Evolutionary conservation across 306 rosid genomes (phyloP).

Genomic region (Sphenostylis stenocarpa): DNA sequence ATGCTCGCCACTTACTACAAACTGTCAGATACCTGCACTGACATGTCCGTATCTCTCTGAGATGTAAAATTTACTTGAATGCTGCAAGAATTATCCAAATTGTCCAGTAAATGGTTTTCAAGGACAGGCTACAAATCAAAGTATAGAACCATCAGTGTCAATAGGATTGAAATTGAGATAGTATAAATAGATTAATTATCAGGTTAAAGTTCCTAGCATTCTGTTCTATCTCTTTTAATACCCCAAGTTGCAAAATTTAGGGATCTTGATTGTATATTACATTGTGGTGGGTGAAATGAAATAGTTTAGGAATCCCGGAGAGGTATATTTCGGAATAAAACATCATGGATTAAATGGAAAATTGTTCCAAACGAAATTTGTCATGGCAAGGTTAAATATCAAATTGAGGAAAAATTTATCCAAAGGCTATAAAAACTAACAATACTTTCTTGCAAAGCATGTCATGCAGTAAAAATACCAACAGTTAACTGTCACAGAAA

Average conservation of each 20-base stretch:
- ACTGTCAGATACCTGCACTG: constrained; percentile 63
- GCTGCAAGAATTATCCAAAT: constrained; percentile 49
- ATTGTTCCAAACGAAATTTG: neutral
- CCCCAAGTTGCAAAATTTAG: neutral
- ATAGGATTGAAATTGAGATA: neutral
- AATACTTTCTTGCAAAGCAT: neutral
- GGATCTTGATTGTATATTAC: neutral
- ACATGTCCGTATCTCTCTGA: constrained; percentile 48
- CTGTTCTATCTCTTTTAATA: neutral
- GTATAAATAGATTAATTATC: neutral
- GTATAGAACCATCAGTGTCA: constrained; percentile 16
- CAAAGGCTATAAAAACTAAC: neutral
- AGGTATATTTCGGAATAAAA: neutral
- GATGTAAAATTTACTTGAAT: constrained; percentile 61
- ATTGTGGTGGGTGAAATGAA: neutral
- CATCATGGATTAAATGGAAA: neutral
- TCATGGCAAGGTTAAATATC: neutral
- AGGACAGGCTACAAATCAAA: constrained; percentile 52
- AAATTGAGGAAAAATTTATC: neutral
- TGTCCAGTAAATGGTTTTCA: constrained; percentile 39
- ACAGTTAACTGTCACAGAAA: neutral
- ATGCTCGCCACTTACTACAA: constrained; percentile 24
- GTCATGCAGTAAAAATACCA: neutral
- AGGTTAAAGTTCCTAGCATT: neutral
- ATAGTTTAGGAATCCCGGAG: neutral